Evolutionary conservation across 2,329 filamentous ascomycete species (phyloP).

Genomic region (Thermomyces lanuginosus): DNA sequence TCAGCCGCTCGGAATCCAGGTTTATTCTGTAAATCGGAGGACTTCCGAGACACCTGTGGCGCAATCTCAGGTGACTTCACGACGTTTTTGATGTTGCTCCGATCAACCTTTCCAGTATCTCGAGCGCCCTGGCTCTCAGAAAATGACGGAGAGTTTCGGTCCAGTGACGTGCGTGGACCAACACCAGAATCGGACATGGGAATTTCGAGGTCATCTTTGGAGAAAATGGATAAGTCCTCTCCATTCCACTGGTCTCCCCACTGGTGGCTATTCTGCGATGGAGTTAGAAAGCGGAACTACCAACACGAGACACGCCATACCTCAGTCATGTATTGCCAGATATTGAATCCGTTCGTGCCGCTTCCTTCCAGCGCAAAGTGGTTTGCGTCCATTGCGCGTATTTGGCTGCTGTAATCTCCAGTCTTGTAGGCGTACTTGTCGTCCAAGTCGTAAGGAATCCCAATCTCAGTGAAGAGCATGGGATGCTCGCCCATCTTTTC

Average conservation of each 20-base stretch:
- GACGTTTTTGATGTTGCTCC: constrained; percentile 57
- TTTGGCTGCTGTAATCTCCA: constrained; percentile 86
- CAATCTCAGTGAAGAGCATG: constrained; percentile 83
- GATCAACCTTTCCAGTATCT: constrained; percentile 42
- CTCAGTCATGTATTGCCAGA: constrained; percentile 71
- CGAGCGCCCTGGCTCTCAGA: constrained; percentile 35
- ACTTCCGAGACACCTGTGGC: constrained; percentile 37
- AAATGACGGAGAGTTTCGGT: constrained; percentile 35
- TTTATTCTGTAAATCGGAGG: constrained; percentile 36
- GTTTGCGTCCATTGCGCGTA: constrained; percentile 86
- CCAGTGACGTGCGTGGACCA: constrained; percentile 21
- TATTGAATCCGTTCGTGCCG: constrained; percentile 63
- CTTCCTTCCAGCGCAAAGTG: constrained; percentile 83
- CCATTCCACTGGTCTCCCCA: constrained; percentile 95
- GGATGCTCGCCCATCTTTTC: constrained; percentile 80
- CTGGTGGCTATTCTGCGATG: constrained; percentile 57
- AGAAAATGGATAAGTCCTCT: constrained; percentile 85
- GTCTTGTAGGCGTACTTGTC: constrained; percentile 89
- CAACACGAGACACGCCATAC: constrained; percentile 28
- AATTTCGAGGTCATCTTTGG: constrained; percentile 57
- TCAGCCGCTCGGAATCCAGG: constrained; percentile 79
- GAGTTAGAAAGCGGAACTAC: constrained; percentile 1
- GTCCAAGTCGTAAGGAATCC: constrained; percentile 98
- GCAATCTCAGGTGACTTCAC: constrained; percentile 43
- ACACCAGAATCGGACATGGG: constrained; percentile 20